Evolutionary conservation across 1,139 yeast genomes (phyloP).

Genomic region (Chernovozyma sophiae-reginae): DNA sequence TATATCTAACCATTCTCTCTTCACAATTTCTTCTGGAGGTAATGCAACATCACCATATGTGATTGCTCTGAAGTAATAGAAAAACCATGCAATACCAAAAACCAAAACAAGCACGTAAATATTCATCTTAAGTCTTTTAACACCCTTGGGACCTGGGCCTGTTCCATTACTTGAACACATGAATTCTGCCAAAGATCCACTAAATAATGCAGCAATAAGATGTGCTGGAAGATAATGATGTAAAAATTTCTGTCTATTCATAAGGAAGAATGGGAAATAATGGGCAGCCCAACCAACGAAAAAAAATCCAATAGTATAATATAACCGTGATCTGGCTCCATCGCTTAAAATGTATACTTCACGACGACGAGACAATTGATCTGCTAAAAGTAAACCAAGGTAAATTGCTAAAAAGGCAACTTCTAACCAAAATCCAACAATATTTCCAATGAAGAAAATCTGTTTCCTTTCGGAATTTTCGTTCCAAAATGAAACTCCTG

Average conservation of each 20-base stretch:
- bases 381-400: conserved; percentile 61
- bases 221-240: conserved; percentile 98
- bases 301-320: conserved; percentile 80
- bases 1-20: conserved; percentile 80
- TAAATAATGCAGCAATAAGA: conserved; percentile 75
- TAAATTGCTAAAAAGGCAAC: conserved; percentile 63
- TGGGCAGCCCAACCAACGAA: conserved; percentile 86
- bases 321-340: conserved; percentile 68
- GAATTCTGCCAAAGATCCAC: conserved; percentile 82
- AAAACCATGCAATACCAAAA: conserved; percentile 54
- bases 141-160: conserved; percentile 14
- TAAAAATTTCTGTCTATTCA: conserved; percentile 89
- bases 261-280: conserved; percentile 84
- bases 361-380: conserved; percentile 76
- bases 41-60: conserved; percentile 77
- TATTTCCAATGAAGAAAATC: conserved; percentile 82
- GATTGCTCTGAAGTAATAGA: conserved; percentile 74
- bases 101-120: conserved; percentile 39
- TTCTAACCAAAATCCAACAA: conserved; percentile 90
- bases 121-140: conserved; percentile 23
- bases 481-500: conserved; percentile 97
- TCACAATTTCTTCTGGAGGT: conserved; percentile 57
- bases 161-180: conserved; percentile 51
- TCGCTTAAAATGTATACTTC: conserved; percentile 53
- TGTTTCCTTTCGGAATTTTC: conserved; percentile 61